Conservation (phyloP, 176 grass and related monocot genomes). For the Poa annua region DNA sequence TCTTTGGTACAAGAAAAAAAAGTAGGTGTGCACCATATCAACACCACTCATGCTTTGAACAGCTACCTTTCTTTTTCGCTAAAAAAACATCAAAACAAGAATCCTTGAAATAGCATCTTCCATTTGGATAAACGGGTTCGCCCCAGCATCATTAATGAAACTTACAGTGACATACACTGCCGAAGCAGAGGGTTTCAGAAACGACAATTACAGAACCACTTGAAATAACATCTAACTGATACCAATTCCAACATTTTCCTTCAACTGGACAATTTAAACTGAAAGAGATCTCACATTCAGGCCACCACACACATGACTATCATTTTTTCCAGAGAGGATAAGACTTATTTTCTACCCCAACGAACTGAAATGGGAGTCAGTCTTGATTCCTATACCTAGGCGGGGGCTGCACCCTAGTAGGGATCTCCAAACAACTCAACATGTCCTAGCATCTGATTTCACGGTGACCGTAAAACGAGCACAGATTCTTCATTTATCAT, state of each 20-base stretch:
- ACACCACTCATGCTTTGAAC: neutral
- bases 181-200: too few relatives aligned
- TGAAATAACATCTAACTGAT: too few relatives aligned
- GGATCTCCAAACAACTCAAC: neutral
- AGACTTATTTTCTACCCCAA: neutral
- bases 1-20: neutral
- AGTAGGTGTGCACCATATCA: neutral
- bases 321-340: neutral
- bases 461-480: slow-evolving; percentile 13
- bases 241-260: neutral
- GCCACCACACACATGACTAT: neutral
- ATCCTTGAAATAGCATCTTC: neutral
- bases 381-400: neutral
- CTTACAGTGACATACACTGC: too few relatives aligned
- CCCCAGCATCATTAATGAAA: too few relatives aligned
- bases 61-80: neutral
- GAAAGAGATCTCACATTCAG: neutral
- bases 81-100: neutral
- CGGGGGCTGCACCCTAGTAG: neutral
- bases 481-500: neutral
- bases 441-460: slow-evolving; percentile 2
- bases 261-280: neutral
- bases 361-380: neutral
- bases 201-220: too few relatives aligned
- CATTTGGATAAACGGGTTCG: too few relatives aligned